Base-by-base conservation (phyloP, 2,329 filamentous ascomycete species). In the Phaeosphaeria sp. region DNA sequence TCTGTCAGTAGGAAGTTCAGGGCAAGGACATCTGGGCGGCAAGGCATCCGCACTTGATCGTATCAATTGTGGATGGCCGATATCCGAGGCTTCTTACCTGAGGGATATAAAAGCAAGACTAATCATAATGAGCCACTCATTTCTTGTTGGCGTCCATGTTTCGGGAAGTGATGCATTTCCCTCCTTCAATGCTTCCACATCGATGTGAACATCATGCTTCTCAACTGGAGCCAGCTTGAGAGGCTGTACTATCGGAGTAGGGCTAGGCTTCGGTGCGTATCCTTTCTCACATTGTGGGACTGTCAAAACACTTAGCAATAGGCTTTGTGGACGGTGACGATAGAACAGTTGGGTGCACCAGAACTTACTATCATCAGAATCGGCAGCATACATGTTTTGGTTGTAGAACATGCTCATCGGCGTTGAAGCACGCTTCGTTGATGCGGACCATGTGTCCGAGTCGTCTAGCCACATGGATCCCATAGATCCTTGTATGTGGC, bases 91-190 rank as follows among this genome's bases (percentile, higher is more conserved):
- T 7, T 36, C 6, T 15, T 11, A 13, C 7, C 30, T 67, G 21
- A 74, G 48, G 15, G 68, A 66, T 39, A 72, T 64, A 27, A 72
- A 63, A 9, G 64, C 62, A 15, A 74, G 59, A 44, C 69, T 69
- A 49, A 70, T 58, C 63, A 73, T 71, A n/a, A 69, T 70, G n/a
- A 69, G 55, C 56, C 62, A 53, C 47, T 67, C 64, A 4, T 58
- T 64, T 30, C 46, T 67, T 7, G 58, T 51, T 13, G 62, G 64
- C 11, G 56, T 60, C 64, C 64, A 67, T 23, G 52, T 49, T 9
- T 46, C 46, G 17, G 42, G 25, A 9, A 20, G 33, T 1, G 36
- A 42, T 18, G 6, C 18, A 23, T 9, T 36, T 17, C 17, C 18
- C 47, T 63, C 54, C 17, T 46, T 55, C 46, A 63, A 60, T 3